Evolutionary conservation across 306 rosid genomes (phyloP), one percentile per base, ranked within the genome.

Genomic region (Trifolium repens): DNA sequence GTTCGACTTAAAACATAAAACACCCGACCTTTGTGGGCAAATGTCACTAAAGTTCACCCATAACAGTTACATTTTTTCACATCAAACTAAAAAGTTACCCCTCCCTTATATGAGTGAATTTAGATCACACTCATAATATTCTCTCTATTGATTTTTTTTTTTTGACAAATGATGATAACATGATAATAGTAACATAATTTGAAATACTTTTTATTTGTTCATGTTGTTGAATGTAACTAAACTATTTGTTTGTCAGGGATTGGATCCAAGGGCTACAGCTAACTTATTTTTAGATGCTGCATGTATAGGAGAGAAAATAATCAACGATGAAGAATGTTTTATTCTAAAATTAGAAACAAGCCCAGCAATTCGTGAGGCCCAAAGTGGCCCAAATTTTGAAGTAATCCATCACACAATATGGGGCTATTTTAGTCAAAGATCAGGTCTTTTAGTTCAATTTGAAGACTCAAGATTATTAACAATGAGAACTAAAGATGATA

Each of bases 401-500:
- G 87, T 91, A 22, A 93, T 91, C 47, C 98, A 93, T 80, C 98
- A 93, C 84, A 93, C 96, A 0, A 79, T 89, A 39, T 93, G 98
- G 97, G 97, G 97, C 1, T 94, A 94, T 60, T 94, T 94, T 81
- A 94, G 98, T 88, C 98, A 91, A 16, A 82, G 97, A 13, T 94
- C 97, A 2, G 98, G 98, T 13, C 91, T 94, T 3, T 52, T 94
- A 13, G 75, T 89, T 35, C 94, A 94, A 30, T 92, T 94, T 17
- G 96, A 91, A 78, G 98, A 94, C 68, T 91, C 98, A 0, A 85
- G 96, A 81, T 80, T 94, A 14, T 86, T 91, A 0, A 78, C 96
- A 47, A 85, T 90, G 90, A 84, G 80, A 46, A 91, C 90, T 67
- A 84, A 82, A 64, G 86, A 74, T 2, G 90, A 84, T 75, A 88